phyloP scores from a whole-genome alignment of 1,284 basidiomycete genomes.

The Cutaneotrichosporon cavernicola region DNA sequence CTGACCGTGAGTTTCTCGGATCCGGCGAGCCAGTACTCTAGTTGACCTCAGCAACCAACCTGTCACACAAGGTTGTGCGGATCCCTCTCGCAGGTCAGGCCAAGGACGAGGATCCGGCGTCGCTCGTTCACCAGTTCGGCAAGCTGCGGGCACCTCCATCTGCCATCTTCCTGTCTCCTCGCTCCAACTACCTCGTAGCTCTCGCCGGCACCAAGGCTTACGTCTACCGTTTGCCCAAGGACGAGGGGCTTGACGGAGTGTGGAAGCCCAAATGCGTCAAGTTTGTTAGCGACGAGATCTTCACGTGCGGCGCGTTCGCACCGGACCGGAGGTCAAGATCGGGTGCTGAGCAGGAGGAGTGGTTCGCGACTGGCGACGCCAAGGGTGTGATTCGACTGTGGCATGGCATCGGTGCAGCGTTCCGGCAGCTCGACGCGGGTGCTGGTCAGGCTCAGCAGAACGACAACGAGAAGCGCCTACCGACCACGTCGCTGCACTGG shows the following conservation, averaged over 20 bases:
- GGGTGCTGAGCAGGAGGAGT: slow-evolving; percentile 62
- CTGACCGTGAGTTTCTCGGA: slow-evolving; percentile 8
- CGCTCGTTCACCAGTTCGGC: slow-evolving; percentile 28
- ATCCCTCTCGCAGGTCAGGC: slow-evolving; percentile 19
- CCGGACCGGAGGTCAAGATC: slow-evolving; percentile 56
- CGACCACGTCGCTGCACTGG: slow-evolving; percentile 91
- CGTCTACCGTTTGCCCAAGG: slow-evolving; percentile 62
- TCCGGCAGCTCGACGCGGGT: slow-evolving; percentile 46
- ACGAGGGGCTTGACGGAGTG: slow-evolving; percentile 24
- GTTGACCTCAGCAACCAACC: slow-evolving; percentile 17
- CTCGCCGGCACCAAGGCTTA: slow-evolving; percentile 79
- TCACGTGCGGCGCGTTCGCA: slow-evolving; percentile 86
- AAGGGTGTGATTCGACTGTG: slow-evolving; percentile 83
- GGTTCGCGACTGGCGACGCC: slow-evolving; percentile 90
- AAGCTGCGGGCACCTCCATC: slow-evolving; percentile 37
- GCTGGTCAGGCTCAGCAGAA: slow-evolving; percentile 18
- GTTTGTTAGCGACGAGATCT: slow-evolving; percentile 61
- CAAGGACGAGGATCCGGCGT: background rate
- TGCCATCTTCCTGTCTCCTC: slow-evolving; percentile 66
- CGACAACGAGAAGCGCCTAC: slow-evolving; percentile 49
- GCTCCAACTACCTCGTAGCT: slow-evolving; percentile 71
- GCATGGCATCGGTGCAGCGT: slow-evolving; percentile 76
- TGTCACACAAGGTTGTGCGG: slow-evolving; percentile 32
- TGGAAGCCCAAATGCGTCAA: slow-evolving; percentile 64
- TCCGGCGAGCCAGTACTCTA: too few relatives aligned